phyloP scores from a whole-genome alignment of 2,329 filamentous ascomycete species.

The Juglanconis oblonga region DNA sequence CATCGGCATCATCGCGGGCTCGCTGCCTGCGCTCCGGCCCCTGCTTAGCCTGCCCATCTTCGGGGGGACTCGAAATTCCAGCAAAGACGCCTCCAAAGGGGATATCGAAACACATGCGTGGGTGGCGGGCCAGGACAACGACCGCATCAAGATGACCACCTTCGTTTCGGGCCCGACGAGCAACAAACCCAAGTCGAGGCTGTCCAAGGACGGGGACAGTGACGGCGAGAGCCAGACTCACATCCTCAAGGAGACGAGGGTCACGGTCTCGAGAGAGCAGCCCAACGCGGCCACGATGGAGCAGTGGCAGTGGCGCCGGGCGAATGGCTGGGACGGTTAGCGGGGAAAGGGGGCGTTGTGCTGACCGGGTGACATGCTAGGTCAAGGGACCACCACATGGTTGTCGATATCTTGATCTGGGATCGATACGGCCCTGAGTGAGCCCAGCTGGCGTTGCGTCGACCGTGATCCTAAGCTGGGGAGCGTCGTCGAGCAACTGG shows the following conservation, averaged over 20 bases:
- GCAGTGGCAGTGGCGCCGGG: conserved; percentile 22
- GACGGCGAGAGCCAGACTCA: conserved; percentile 34
- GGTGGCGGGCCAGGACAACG: background rate
- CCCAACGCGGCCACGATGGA: conserved; percentile 13
- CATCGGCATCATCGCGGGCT: conserved; percentile 47
- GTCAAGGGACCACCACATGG: too few species aligned
- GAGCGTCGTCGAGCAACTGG: too few species aligned
- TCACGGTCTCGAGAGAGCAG: conserved; percentile 22
- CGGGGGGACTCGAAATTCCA: conserved; percentile 2
- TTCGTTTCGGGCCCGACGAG: background rate
- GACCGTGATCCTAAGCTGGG: too few species aligned
- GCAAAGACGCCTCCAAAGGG: background rate
- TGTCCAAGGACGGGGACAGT: conserved; percentile 24
- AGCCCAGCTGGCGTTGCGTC: too few species aligned
- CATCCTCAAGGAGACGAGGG: conserved; percentile 35
- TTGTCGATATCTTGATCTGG: too few species aligned
- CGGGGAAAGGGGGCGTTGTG: too few species aligned
- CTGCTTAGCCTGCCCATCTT: conserved; percentile 32
- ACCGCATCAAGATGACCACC: background rate
- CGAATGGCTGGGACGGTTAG: conserved; percentile 22
- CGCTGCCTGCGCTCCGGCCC: conserved; percentile 42
- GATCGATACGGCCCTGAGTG: too few species aligned
- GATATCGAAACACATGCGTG: background rate
- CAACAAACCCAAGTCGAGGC: conserved; percentile 2
- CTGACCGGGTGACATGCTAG: too few species aligned